These are phyloP conservation scores for Pythium insidiosum DNA, from an alignment of 352 stramenopile genomes.

Conservation along the genomic window DNA sequence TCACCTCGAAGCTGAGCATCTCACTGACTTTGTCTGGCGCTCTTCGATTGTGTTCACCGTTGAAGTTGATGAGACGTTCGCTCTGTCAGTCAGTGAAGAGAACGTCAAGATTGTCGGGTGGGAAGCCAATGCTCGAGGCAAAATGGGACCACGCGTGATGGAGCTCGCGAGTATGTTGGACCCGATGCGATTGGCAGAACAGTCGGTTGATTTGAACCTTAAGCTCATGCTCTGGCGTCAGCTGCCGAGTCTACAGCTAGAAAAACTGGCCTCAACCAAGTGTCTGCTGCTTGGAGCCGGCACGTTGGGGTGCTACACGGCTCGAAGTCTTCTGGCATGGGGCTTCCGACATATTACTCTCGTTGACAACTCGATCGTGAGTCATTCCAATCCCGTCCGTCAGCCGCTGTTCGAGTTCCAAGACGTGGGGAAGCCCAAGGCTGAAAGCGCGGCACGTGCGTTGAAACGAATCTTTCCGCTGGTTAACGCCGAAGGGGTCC, in stretches of 20 bases:
- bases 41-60: constrained; percentile 57
- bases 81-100: constrained; percentile 6
- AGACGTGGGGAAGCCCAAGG: constrained; percentile 94
- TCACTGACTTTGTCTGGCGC: constrained; percentile 45
- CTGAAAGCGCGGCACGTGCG: constrained; percentile 87
- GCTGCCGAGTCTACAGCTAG: constrained; percentile 91
- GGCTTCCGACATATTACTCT: constrained; percentile 97
- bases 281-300: constrained; percentile 94
- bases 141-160: constrained; percentile 69
- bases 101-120: constrained; percentile 44
- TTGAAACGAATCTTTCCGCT: constrained; percentile 92
- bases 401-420: constrained; percentile 95
- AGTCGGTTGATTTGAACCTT: constrained; percentile 97
- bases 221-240: constrained; percentile 99
- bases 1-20: constrained; percentile 28
- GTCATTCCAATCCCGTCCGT: constrained; percentile 97
- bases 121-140: constrained; percentile 67
- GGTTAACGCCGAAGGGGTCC: constrained; percentile 78
- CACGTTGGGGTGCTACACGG: constrained; percentile 97
- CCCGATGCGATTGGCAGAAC: constrained; percentile 87
- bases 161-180: constrained; percentile 66
- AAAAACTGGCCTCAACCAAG: constrained; percentile 85
- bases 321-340: constrained; percentile 94
- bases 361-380: constrained; percentile 96
- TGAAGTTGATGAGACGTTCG: constrained; percentile 12